Evolutionary conservation across 2,329 filamentous ascomycete species (phyloP).

Genomic region (Onygenales sp.): DNA sequence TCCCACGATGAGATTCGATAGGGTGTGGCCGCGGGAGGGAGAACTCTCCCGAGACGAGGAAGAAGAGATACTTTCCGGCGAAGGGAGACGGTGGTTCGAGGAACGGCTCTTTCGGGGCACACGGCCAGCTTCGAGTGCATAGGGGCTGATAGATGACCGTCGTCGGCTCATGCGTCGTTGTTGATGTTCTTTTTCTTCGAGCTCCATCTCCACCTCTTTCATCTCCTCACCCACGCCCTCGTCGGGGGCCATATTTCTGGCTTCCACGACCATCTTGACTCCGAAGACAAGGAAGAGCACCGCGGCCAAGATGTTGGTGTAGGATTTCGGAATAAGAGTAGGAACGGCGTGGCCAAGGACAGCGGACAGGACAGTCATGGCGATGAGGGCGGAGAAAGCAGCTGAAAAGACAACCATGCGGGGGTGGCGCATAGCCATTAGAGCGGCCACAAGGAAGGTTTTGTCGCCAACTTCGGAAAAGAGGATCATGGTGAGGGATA

Average conservation of each 20-base stretch:
- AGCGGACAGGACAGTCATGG: conserved; percentile 93
- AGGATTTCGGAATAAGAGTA: conserved; percentile 75
- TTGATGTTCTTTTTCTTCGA: conserved; percentile 83
- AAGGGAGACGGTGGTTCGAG: conserved; percentile 62
- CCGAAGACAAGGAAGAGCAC: conserved; percentile 85
- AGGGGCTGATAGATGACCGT: conserved; percentile 61
- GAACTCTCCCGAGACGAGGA: conserved; percentile 56
- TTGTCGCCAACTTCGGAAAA: conserved; percentile 97
- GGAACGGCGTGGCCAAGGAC: conserved; percentile 88
- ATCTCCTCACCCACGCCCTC: conserved; percentile 95
- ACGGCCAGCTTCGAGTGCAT: conserved; percentile 71
- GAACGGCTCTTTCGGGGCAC: conserved; percentile 59
- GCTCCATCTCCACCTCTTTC: conserved; percentile 89
- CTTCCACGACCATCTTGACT: conserved; percentile 72
- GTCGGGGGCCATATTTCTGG: conserved; percentile 75
- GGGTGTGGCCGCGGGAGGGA: conserved; percentile 36
- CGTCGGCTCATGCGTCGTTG: conserved; percentile 57
- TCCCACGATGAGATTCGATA: conserved; percentile 46
- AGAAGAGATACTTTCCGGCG: conserved; percentile 70
- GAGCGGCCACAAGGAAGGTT: conserved; percentile 89
- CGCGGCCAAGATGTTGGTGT: conserved; percentile 81
- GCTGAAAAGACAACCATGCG: conserved; percentile 88
- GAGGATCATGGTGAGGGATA: conserved; percentile 94
- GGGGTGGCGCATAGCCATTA: conserved; percentile 99
- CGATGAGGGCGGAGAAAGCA: conserved; percentile 80